A percentile compares a stretch with the other conserved stretches of the same genome.
Evolutionary conservation across 2,329 filamentous ascomycete species (phyloP).

Genomic region (Endoconidiophora laricicola): DNA sequence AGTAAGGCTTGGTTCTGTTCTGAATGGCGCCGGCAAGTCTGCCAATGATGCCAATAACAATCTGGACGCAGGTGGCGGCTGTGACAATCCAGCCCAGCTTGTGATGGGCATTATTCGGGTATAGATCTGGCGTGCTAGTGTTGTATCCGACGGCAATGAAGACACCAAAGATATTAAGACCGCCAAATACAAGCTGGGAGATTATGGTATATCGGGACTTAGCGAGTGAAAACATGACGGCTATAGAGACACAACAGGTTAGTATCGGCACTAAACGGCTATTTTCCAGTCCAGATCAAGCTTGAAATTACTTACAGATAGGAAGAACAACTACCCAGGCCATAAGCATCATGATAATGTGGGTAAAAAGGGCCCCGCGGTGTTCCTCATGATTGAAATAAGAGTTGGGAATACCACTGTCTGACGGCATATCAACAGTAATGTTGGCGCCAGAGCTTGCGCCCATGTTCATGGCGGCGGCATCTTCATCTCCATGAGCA

Average conservation of each 20-base stretch:
- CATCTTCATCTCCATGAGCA: conserved; percentile 7
- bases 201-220: conserved; percentile 57
- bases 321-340: conserved; percentile 61
- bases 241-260: conserved; percentile 26
- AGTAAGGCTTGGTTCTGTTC: conserved; percentile 2
- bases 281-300: too few relatives aligned
- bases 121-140: conserved; percentile 65
- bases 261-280: background rate
- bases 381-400: conserved; percentile 44
- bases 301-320: conserved; percentile 37
- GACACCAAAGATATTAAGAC: conserved; percentile 46
- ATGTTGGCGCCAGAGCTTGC: conserved; percentile 9
- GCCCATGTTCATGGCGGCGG: conserved; percentile 12
- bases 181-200: conserved; percentile 51
- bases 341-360: conserved; percentile 53
- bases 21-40: conserved; percentile 30
- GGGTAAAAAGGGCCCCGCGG: conserved; percentile 43
- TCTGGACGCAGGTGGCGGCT: conserved; percentile 53
- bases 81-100: conserved; percentile 75
- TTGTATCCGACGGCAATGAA: conserved; percentile 58
- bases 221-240: conserved; percentile 71
- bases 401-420: conserved; percentile 26
- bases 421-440: conserved; percentile 13
- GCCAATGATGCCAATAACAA: conserved; percentile 49
- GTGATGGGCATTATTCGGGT: conserved; percentile 75